Base-by-base conservation (phyloP, 192 early-diverging fungal species). In the Linnemannia exigua region DNA sequence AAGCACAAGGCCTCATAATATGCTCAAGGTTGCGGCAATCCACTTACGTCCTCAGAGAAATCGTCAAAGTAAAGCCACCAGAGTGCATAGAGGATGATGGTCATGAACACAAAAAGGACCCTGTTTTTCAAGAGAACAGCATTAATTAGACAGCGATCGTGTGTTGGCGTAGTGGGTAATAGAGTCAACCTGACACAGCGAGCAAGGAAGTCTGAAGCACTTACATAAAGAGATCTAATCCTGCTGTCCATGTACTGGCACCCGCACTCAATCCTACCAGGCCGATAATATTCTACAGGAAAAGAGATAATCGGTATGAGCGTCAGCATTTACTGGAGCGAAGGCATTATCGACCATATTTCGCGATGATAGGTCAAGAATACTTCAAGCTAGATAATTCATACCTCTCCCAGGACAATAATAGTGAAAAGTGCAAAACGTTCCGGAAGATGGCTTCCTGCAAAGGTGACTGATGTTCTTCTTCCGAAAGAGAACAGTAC, bases 41-140 rank as follows among this genome's bases (percentile, higher is more conserved):
- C 9, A 75, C 73, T 75, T 87, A 89, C 88, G 75, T 91, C 90
- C 63, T 91, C 78, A 14, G 77, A 88, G 75, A 91, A 91, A 47
- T 91, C 90, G 61, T 91, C 90, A 85, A 91, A 91, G 67, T 89
- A 91, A 72, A 91, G 82, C 76, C 89, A 91, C 84, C 89, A 91
- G n/a, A 87, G 86, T 5, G 70, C 77, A 70, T 89, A 91, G 31
- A 91, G 83, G 50, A 89, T 88, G 15, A 89, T 71, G 0, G 76
- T 78, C 9, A 51, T 69, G 14, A 83, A 31, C 0, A 83, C 33
- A 61, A 83, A 83, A 46, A 82, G 20, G n/a, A 82, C 7, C 67
- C 79, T 81, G 36, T 22, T 31, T n/a, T 9, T 0, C 16, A 17
- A 8, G 38, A 77, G 9, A 36, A 58, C 20, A 35, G 37, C 17